Conservation (phyloP, 2,329 filamentous ascomycete species). For the Dothistroma pini region DNA sequence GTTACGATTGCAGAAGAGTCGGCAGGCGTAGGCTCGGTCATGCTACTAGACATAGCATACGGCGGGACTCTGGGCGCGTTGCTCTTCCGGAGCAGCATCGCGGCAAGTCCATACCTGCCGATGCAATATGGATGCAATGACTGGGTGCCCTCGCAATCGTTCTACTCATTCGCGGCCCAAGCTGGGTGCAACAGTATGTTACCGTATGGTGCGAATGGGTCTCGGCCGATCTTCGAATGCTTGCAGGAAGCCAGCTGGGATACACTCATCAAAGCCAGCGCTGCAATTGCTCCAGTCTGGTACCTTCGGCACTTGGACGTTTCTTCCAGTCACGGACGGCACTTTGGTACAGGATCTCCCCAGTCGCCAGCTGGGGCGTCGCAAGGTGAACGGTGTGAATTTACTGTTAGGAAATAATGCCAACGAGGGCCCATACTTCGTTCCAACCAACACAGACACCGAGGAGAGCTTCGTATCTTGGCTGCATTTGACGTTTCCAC, state of each 20-base stretch:
- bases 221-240: constrained; percentile 42
- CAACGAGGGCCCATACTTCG: constrained; percentile 50
- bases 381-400: constrained; percentile 39
- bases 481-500: constrained; percentile 41
- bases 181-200: constrained; percentile 39
- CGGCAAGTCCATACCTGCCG: constrained; percentile 50
- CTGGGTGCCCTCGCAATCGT: constrained; percentile 43
- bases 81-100: constrained; percentile 33
- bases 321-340: constrained; percentile 44
- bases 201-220: constrained; percentile 32
- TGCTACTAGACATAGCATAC: constrained; percentile 36
- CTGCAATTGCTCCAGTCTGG: constrained; percentile 24
- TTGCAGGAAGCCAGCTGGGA: constrained; percentile 36
- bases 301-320: constrained; percentile 40
- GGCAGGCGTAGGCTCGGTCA: constrained; percentile 40
- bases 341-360: constrained; percentile 38
- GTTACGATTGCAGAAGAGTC: constrained; percentile 43
- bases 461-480: constrained; percentile 40
- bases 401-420: constrained; percentile 46
- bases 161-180: constrained; percentile 43
- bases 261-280: constrained; percentile 5
- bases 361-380: constrained; percentile 36
- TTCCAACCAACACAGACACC: constrained; percentile 44
- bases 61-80: constrained; percentile 26
- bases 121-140: constrained; percentile 52